Percentiles rank a stretch among this genome's conserved stretches.
These are phyloP conservation scores for Botrytis fabae DNA, from an alignment of 2,329 filamentous ascomycete species.

Conservation along the genomic window DNA sequence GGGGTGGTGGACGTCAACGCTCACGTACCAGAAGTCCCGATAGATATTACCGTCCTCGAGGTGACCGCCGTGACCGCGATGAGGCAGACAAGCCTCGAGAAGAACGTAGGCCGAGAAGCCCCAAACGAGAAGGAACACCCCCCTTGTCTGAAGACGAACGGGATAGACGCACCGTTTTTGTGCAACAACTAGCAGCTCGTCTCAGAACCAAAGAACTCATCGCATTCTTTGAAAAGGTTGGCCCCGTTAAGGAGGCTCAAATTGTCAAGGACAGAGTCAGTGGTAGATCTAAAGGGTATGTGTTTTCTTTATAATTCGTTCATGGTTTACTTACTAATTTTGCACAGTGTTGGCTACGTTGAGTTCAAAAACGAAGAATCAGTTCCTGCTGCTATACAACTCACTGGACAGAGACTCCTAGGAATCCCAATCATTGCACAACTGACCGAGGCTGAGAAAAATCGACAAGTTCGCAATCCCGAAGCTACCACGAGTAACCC, in stretches of 20 bases:
- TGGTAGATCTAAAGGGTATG: conserved; percentile 94
- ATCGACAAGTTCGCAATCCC: conserved; percentile 86
- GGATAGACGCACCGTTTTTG: conserved; percentile 94
- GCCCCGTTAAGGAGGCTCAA: conserved; percentile 93
- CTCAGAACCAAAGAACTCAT: conserved; percentile 90
- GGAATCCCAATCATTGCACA: conserved; percentile 98
- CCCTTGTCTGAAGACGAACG: conserved; percentile 91
- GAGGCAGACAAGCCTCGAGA: conserved; percentile 49
- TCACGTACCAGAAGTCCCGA: conserved; percentile 72
- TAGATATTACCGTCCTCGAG: conserved; percentile 54
- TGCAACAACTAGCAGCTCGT: conserved; percentile 94
- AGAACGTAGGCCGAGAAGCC: conserved; percentile 47
- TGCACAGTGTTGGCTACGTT: conserved; percentile 88
- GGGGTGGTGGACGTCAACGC: conserved; percentile 56
- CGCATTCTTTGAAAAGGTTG: conserved; percentile 92
- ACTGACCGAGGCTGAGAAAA: conserved; percentile 98
- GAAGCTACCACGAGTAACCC: conserved; percentile 67
- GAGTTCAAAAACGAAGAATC: conserved; percentile 97
- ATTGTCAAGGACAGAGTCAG: conserved; percentile 98
- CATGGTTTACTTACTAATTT: conserved; percentile 43
- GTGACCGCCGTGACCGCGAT: conserved; percentile 53
- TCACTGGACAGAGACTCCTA: conserved; percentile 97
- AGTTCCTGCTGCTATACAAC: conserved; percentile 88
- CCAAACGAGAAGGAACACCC: conserved; percentile 57
- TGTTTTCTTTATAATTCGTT: conserved; percentile 11